Evolutionary conservation across 176 grass and related monocot genomes (phyloP), one percentile per base, ranked within the genome.

Genomic region (Juncus inflexus): DNA sequence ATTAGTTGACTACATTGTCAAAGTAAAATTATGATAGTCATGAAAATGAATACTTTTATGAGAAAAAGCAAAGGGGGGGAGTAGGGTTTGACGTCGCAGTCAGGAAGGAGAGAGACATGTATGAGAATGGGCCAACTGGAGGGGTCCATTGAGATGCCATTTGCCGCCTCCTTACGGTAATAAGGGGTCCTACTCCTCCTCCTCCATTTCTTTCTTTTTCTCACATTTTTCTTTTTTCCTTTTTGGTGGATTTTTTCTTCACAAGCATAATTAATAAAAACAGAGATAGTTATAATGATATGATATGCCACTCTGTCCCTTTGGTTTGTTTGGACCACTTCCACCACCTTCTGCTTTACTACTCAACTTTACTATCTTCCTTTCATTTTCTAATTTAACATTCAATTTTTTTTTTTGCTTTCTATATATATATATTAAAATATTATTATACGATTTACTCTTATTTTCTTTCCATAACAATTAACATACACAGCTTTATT

Each of bases 131-230:
- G 36, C 66, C 50, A 8, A 16, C 35, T 9, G 6, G 39, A 54
- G 47, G 51, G 66, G 12, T 53, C 66, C n/a, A 69, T 38, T 37
- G 40, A 10, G 66, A 69, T 69, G 66, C 66, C 66, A 5, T 5
- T 69, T 69, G 66, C 66, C 66, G 43, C 66, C 66, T 57, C 50
- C 50, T 69, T 69, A 69, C 66, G 66, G 66, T 53, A 69, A 53
- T 37, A 54, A 9, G 2, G 14, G 66, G 35, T 9, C 66, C 66
- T 52, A 4, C 66, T 6, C 19, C 4, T 9, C 56, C 72, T n/a
- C 71, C 69, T 36, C 62, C 79, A 69, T 70, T 59, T 50, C 64
- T 63, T 63, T 56, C 51, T 12, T 58, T 58, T 47, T n/a, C n/a
- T 45, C 42, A 38, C 3, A 2, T 66, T 1, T 65, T 77, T 65